Base-by-base conservation (phyloP, 192 early-diverging fungal genomes). In the Podila minutissima region DNA sequence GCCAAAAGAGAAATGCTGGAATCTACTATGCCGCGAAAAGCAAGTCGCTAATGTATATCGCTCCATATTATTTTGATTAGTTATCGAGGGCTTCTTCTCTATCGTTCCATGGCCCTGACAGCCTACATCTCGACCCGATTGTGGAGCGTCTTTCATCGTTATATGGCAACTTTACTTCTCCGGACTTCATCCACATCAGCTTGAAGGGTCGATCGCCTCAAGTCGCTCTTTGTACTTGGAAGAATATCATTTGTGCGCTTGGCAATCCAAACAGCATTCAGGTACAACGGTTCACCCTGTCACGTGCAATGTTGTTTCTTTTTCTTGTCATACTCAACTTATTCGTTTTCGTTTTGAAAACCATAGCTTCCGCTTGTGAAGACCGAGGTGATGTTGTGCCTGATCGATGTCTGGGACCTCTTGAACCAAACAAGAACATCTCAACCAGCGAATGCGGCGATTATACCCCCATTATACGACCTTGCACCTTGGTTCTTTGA, bases 401-500 rank as follows among this genome's bases (percentile, higher is more conserved):
- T 94, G 1, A 87, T 92, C 24, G 78, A 90, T 32, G 82, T 95
- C 13, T 93, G 88, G 88, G 93, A 94, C 67, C 84, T 83, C 3
- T 78, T 95, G 62, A 75, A 73, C 59, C 79, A 87, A 31, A 86
- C 87, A 49, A 74, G 82, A 64, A 41, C 41, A 2, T 57, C 59
- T 1, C 70, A 67, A 17, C 62, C 68, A 22, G 31, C 65, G 22
- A 64, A 64, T n/a, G 64, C 64, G 10, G 81, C 63, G 20, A 5
- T 74, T 20, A 89, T 91, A 63, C 95, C 94, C 3, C 83, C 89
- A 8, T 82, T 95, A 1, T 94, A 92, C 57, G 92, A 96, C 50
- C 90, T 94, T 72, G 81, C 90, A 9, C 86, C 91, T 3, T 95
- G 94, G 93, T 71, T 96, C 26, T 92, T 97, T 53, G 86, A 95